Evolutionary conservation across 345 rosid species (phyloP).

Genomic region (Noccaea caerulescens): DNA sequence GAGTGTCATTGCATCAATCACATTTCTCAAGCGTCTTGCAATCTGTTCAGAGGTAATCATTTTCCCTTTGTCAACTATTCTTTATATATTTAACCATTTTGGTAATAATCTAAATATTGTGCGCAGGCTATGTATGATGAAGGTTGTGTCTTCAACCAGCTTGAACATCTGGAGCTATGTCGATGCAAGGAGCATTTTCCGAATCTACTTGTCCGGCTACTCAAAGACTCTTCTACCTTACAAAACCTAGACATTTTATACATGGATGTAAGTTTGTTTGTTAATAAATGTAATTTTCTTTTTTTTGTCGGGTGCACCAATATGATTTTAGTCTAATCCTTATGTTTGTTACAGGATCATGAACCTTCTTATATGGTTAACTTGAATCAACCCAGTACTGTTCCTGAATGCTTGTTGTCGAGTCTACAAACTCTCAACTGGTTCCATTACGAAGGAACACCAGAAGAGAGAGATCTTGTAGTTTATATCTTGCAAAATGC

Average conservation of each 20-base stretch:
- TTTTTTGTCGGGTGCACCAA: not conserved
- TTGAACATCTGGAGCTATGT: slow-evolving; percentile 16
- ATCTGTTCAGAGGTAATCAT: slow-evolving; percentile 13
- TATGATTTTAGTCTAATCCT: not conserved
- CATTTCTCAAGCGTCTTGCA: slow-evolving; percentile 11
- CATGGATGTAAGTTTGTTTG: slow-evolving; percentile 15
- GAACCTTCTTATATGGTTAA: not conserved
- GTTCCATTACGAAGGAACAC: not conserved
- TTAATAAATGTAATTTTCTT: not conserved
- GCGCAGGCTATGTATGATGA: not conserved
- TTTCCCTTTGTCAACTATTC: slow-evolving; percentile 8
- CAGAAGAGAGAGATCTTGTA: not conserved
- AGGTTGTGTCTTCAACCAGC: slow-evolving; percentile 23
- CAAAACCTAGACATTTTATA: not conserved
- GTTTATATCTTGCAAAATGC: slow-evolving; percentile 17
- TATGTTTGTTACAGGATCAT: not conserved
- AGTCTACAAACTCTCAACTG: slow-evolving; percentile 19
- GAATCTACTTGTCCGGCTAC: not conserved
- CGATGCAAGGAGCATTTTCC: not conserved
- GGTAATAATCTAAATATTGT: not conserved
- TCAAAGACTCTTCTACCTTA: slow-evolving; percentile 12
- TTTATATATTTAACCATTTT: not conserved
- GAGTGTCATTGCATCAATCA: slow-evolving; percentile 21
- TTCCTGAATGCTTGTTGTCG: slow-evolving; percentile 22
- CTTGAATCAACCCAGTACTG: slow-evolving; percentile 14